Conservation (phyloP, 2,329 filamentous ascomycete species). For the Arthrinium puccinioides region DNA sequence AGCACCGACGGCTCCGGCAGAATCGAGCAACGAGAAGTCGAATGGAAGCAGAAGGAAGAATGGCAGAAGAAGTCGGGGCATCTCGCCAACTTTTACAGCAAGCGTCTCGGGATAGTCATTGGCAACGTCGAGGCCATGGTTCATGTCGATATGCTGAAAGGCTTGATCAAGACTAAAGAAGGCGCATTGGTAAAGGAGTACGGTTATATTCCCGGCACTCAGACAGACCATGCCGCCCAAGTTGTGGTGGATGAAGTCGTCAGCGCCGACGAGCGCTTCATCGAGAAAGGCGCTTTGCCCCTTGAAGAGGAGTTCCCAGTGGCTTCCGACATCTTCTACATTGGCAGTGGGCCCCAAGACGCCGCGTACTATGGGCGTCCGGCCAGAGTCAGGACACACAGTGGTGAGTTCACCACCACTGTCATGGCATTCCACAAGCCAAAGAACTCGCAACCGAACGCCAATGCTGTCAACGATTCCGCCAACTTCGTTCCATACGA, state of each 20-base stretch:
- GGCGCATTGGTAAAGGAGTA: conserved; percentile 93
- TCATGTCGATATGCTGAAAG: conserved; percentile 89
- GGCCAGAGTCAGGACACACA: conserved; percentile 71
- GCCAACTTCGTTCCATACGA: conserved; percentile 3
- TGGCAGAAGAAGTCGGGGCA: conserved; percentile 78
- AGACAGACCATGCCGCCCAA: conserved; percentile 87
- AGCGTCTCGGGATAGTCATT: conserved; percentile 80
- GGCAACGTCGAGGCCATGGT: conserved; percentile 83
- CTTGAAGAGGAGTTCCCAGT: conserved; percentile 88
- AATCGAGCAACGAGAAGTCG: conserved; percentile 63
- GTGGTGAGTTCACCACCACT: conserved; percentile 24
- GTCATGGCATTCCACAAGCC: conserved; percentile 1
- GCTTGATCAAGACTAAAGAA: conserved; percentile 81
- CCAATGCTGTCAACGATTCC: not conserved
- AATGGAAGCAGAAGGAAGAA: conserved; percentile 67
- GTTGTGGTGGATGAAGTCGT: conserved; percentile 83
- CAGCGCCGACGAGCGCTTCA: conserved; percentile 87
- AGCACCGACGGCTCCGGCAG: conserved; percentile 54
- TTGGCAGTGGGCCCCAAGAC: conserved; percentile 73
- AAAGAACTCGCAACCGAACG: not conserved
- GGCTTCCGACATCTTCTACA: conserved; percentile 79
- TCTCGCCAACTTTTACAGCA: conserved; percentile 84
- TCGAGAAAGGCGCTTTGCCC: conserved; percentile 80
- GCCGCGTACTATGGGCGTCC: conserved; percentile 64
- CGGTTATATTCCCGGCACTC: conserved; percentile 73